These are phyloP conservation scores for Mycena chlorophos DNA, from an alignment of 768 basidiomycete genomes.

Conservation along the genomic window DNA sequence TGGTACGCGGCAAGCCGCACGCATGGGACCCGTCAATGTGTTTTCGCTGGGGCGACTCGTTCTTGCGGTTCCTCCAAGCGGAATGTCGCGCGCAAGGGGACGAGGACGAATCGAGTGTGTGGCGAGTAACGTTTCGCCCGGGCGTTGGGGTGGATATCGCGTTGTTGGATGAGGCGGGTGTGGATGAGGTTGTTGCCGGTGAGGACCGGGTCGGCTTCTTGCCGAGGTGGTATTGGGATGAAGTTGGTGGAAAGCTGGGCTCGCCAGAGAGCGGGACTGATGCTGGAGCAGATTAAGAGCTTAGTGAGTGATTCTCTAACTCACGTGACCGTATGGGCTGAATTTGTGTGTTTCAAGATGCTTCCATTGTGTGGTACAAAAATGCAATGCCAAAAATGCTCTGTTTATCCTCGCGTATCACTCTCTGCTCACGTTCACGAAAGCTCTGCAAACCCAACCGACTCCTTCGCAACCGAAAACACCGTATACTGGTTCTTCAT, in stretches of 20 bases:
- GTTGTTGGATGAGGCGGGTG: constrained; percentile 47
- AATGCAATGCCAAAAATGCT: no score
- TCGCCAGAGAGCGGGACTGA: background rate
- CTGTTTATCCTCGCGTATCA: no score
- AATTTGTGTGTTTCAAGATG: no score
- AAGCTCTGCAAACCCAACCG: constrained; percentile 40
- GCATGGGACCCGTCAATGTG: constrained; percentile 79
- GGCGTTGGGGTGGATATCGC: constrained; percentile 53
- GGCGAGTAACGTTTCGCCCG: constrained; percentile 71
- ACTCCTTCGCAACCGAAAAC: constrained; percentile 37
- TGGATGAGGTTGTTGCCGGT: constrained; percentile 59
- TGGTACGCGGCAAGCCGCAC: constrained; percentile 70
- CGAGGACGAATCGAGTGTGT: constrained; percentile 44
- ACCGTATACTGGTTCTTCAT: constrained; percentile 46
- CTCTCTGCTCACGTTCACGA: no score
- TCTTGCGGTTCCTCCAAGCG: constrained; percentile 56
- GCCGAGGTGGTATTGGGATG: constrained; percentile 69
- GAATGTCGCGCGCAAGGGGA: constrained; percentile 26
- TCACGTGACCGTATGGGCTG: no score
- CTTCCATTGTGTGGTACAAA: no score
- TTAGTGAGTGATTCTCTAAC: no score
- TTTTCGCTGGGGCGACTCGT: constrained; percentile 68
- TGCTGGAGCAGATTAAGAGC: no score
- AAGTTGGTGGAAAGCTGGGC: constrained; percentile 23
- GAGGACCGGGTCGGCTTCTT: constrained; percentile 82